Percentiles rank a stretch among this genome's conserved stretches.
phyloP scores from a whole-genome alignment of 257 asterid genomes.

The Fraxinus cuspidata region DNA sequence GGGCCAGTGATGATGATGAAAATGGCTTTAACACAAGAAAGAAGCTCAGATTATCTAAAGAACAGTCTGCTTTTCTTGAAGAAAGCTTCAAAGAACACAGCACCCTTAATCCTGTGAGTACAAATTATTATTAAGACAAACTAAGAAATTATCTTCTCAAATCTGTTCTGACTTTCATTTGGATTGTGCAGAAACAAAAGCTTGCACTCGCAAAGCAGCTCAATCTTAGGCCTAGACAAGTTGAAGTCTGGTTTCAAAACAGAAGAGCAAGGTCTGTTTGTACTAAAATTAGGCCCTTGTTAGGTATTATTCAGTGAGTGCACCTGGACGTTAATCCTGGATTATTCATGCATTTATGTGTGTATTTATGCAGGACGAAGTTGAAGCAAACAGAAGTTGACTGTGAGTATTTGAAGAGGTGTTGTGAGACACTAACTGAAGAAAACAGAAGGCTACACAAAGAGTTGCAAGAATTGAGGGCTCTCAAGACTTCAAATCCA shows the following conservation, averaged over 20 bases:
- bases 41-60: constrained; percentile 72
- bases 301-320: too few species aligned
- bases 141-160: neutral
- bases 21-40: constrained; percentile 61
- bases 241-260: constrained; percentile 94
- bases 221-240: constrained; percentile 78
- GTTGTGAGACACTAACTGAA: constrained; percentile 71
- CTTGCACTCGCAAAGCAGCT: constrained; percentile 81
- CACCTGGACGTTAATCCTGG: neutral
- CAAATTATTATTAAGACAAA: neutral
- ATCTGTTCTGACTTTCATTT: neutral
- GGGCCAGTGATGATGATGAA: constrained; percentile 77
- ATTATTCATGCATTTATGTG: neutral
- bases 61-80: constrained; percentile 84
- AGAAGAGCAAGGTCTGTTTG: constrained; percentile 73
- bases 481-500: constrained; percentile 68
- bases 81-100: constrained; percentile 78
- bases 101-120: constrained; percentile 79
- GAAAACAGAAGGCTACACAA: constrained; percentile 75
- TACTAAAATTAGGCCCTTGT: neutral
- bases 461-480: constrained; percentile 73
- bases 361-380: constrained; percentile 53
- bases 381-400: constrained; percentile 90
- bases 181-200: constrained; percentile 63
- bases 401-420: constrained; percentile 75